Percentiles rank a stretch among this genome's conserved stretches.
Conservation (phyloP, 192 early-diverging fungal species). For the Obelidium mucronatum region DNA sequence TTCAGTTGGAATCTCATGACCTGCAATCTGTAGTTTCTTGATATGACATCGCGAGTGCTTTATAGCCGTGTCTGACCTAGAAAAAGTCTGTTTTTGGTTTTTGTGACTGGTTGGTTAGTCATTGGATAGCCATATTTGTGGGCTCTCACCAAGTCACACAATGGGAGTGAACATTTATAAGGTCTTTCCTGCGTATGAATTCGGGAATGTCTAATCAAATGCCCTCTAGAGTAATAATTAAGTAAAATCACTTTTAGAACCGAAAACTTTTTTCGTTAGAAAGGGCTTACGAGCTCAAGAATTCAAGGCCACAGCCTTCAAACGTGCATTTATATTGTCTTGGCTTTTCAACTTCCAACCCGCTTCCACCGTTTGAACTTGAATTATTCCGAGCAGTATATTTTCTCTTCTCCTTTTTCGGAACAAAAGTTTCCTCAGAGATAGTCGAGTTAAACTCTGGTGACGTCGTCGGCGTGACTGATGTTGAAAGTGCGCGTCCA, state of each 20-base stretch:
- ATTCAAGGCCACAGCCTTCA: slow-evolving; percentile 5
- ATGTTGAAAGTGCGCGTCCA: background rate
- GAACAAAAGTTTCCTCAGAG: background rate
- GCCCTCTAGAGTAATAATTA: too few relatives aligned
- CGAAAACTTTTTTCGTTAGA: too few relatives aligned
- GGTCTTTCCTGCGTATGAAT: slow-evolving; percentile 32
- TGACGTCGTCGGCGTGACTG: slow-evolving; percentile 3
- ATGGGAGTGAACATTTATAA: slow-evolving; percentile 21
- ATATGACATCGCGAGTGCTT: slow-evolving; percentile 30
- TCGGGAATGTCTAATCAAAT: slow-evolving; percentile 12
- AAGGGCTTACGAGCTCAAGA: slow-evolving; percentile 20
- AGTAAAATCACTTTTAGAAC: too few relatives aligned
- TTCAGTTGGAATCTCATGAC: slow-evolving; percentile 14
- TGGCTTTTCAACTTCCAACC: background rate
- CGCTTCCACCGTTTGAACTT: background rate
- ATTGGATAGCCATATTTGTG: background rate
- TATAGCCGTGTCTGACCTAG: slow-evolving; percentile 23
- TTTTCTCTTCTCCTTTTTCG: background rate
- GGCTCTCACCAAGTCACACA: slow-evolving; percentile 22
- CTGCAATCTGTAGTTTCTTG: slow-evolving; percentile 21
- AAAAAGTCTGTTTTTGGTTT: slow-evolving; percentile 12
- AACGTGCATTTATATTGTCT: slow-evolving; percentile 4
- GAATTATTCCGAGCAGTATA: background rate
- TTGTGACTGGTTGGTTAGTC: background rate
- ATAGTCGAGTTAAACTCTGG: slow-evolving; percentile 6